phyloP scores from a whole-genome alignment of 805 yeast genomes.

The Scheffersomyces amazonensis region DNA sequence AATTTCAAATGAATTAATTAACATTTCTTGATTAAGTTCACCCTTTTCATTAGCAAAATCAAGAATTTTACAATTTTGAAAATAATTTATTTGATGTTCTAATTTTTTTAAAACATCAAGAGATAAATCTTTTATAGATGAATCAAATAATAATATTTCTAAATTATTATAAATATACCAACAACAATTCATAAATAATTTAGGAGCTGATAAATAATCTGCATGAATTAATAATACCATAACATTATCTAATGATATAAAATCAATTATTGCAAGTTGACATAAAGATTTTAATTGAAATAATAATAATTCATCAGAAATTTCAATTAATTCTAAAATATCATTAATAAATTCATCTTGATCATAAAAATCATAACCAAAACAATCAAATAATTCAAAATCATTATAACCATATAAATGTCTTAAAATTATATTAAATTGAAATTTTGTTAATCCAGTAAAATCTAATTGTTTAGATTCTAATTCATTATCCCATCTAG shows the following conservation, averaged over 20 bases:
- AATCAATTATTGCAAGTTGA: slow-evolving; percentile 57
- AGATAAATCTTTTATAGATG: slow-evolving; percentile 24
- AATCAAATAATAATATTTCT: slow-evolving; percentile 56
- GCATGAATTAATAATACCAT: slow-evolving; percentile 55
- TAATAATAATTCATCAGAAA: slow-evolving; percentile 62
- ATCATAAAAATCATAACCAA: slow-evolving; percentile 14
- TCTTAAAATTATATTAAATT: slow-evolving; percentile 48
- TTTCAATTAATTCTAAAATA: slow-evolving; percentile 56
- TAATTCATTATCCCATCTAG: slow-evolving; percentile 45
- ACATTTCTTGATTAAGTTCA: slow-evolving; percentile 7
- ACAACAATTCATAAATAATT: slow-evolving; percentile 57
- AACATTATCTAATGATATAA: slow-evolving; percentile 59
- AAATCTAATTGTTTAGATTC: slow-evolving; percentile 36
- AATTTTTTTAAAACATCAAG: slow-evolving; percentile 20
- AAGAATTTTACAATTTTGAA: slow-evolving; percentile 23
- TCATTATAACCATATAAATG: slow-evolving; percentile 58
- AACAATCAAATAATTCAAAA: slow-evolving; percentile 34
- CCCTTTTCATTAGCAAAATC: slow-evolving; percentile 19
- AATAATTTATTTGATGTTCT: slow-evolving; percentile 24
- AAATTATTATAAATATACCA: slow-evolving; percentile 69
- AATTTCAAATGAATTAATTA: slow-evolving; percentile 17
- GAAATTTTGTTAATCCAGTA: slow-evolving; percentile 34
- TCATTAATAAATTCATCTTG: slow-evolving; percentile 47
- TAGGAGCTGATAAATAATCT: slow-evolving; percentile 45
- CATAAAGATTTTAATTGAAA: slow-evolving; percentile 57